Evolutionary conservation across 1,284 basidiomycete species (phyloP).

Genomic region (Phellopilus nigrolimitatus): DNA sequence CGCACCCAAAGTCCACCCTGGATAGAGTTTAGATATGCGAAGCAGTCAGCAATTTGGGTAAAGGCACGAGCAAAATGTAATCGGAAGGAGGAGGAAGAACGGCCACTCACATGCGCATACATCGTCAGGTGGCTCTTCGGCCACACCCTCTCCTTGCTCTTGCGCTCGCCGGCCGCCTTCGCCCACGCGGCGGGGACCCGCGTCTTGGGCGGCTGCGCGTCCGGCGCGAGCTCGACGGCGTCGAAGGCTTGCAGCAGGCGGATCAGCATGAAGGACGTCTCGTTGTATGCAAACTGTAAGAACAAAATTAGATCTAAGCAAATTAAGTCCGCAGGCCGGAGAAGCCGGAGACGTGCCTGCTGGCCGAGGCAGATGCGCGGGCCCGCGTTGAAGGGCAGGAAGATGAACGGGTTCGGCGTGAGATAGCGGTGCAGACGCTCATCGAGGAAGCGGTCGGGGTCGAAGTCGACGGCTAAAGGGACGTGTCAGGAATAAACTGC

Average conservation of each 20-base stretch:
- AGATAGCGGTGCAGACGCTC: constrained; percentile 34
- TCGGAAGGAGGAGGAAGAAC: background rate
- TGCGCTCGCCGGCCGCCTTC: constrained; percentile 32
- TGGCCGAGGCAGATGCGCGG: constrained; percentile 46
- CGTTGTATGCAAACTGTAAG: constrained; percentile 63
- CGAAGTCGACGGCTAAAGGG: constrained; percentile 35
- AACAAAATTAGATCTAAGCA: background rate
- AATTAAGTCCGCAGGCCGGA: no score
- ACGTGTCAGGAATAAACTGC: background rate
- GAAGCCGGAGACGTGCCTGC: no score
- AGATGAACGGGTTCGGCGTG: constrained; percentile 41
- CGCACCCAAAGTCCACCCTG: constrained; percentile 13
- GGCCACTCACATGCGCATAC: constrained; percentile 40
- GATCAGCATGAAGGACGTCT: constrained; percentile 61
- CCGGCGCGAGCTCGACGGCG: constrained; percentile 40
- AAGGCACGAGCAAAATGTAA: no score
- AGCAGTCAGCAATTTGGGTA: background rate
- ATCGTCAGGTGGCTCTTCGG: constrained; percentile 53
- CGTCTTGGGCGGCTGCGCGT: constrained; percentile 40
- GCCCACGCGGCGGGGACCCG: constrained; percentile 43
- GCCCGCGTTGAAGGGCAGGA: constrained; percentile 46
- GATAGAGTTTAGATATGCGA: background rate
- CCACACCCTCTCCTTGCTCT: constrained; percentile 44
- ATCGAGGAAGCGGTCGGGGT: constrained; percentile 43
- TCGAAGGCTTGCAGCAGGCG: constrained; percentile 59